Evolutionary conservation across 1,284 basidiomycete species (phyloP), one percentile per base, ranked within the genome.

Genomic region (Apiotrichum gamsii): DNA sequence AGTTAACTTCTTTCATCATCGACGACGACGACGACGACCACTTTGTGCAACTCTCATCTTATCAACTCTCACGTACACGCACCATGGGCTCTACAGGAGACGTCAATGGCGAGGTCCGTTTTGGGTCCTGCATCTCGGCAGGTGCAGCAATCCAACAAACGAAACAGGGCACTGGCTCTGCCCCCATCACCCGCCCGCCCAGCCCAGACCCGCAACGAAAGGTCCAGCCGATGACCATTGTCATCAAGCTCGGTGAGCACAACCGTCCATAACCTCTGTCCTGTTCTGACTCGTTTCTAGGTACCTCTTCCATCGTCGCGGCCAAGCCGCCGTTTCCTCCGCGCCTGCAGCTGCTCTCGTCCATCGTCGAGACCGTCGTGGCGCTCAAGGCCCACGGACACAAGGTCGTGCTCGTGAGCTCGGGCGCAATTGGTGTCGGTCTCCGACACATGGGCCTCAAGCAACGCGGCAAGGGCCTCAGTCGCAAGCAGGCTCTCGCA

Each of bases 381-480:
- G 73, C 80, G 34, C 79, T 99, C 5, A 82, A 85, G 39, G 74
- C 77, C 4, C 75, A 83, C 33, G 94, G 94, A 0, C 94, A 99
- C 74, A 84, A 87, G 58, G 90, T 98, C 47, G 88, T 97, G 3
- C 81, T 99, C 13, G 91, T 96, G 47, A 91, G 87, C 57, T 95
- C 91, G 11, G 94, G 94, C 0, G 95, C 94, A 14, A 97, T 98
- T 48, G 95, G 87, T 1, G 88, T 97, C 30, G 95, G 94, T 0
- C 71, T 96, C 46, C 84, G 91, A 63, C 80, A 90, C 35, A 98
- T 98, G 94, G 78, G 82, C 28, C 75, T 95, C 56, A 79, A 82
- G 15, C 82, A 80, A 47, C 78, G 80, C 50, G 89, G 91, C 2
- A 94, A 93, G 61, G 83, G 80, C 45, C 73, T 98, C 14, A 84